Evolutionary conservation across 2,329 filamentous ascomycete species (phyloP).

Genomic region (Sarocladiaceae sp.): DNA sequence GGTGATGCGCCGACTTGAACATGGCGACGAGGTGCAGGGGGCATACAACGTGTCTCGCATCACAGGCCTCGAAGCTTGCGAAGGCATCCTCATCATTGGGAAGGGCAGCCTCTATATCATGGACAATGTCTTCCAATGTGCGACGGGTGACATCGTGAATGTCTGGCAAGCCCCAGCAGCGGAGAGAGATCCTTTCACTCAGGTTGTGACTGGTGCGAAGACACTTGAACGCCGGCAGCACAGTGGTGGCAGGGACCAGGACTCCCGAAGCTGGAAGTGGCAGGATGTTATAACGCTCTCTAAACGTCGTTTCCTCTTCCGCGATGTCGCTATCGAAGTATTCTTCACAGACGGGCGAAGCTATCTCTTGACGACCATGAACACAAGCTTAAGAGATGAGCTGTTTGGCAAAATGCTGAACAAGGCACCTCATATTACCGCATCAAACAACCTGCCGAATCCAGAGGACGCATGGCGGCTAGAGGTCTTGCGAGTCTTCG

Average conservation of each 20-base stretch:
- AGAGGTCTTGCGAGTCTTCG: conserved; percentile 67
- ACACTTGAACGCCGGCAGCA: conserved; percentile 54
- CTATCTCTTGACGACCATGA: conserved; percentile 83
- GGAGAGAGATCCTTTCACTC: conserved; percentile 90
- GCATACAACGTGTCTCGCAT: conserved; percentile 95
- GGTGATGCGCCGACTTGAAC: conserved; percentile 88
- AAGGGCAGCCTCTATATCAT: conserved; percentile 91
- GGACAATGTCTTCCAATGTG: conserved; percentile 92
- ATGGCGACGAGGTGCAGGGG: conserved; percentile 84
- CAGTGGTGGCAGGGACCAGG: conserved; percentile 57
- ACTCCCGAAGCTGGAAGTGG: conserved; percentile 90
- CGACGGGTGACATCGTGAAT: conserved; percentile 93
- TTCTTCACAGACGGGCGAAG: conserved; percentile 97
- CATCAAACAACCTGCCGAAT: conserved; percentile 61
- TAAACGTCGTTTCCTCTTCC: conserved; percentile 89
- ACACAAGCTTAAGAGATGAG: conserved; percentile 67
- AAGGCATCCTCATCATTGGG: conserved; percentile 87
- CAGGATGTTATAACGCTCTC: conserved; percentile 90
- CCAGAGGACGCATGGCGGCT: conserved; percentile 89
- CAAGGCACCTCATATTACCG: conserved; percentile 75
- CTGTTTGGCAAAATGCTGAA: conserved; percentile 68
- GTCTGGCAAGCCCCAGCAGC: conserved; percentile 89
- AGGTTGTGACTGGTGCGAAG: conserved; percentile 73
- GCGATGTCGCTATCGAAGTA: conserved; percentile 92
- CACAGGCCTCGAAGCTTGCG: conserved; percentile 85